Percentiles rank a stretch among this genome's conserved stretches.
phyloP scores from a whole-genome alignment of 2,329 filamentous ascomycete species.

The Phialophora verrucosa region DNA sequence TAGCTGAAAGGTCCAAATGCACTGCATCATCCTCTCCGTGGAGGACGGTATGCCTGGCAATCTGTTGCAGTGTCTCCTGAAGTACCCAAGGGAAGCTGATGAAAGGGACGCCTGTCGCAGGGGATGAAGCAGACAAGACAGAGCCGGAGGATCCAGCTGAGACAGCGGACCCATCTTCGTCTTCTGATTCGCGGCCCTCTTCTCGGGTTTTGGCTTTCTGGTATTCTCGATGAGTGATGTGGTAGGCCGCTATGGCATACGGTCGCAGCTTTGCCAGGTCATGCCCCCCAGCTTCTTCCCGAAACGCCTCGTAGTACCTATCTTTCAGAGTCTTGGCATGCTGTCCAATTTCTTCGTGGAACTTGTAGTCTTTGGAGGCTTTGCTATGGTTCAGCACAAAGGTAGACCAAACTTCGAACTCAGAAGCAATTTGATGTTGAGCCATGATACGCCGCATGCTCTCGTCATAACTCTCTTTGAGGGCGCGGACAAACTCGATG shows the following conservation, averaged over 20 bases:
- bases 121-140: neutral
- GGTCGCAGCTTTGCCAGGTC: slow-evolving; percentile 66
- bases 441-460: slow-evolving; percentile 79
- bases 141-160: neutral
- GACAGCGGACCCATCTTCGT: neutral
- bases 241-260: slow-evolving; percentile 88
- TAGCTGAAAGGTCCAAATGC: neutral
- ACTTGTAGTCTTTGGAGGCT: slow-evolving; percentile 78
- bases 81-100: slow-evolving; percentile 97
- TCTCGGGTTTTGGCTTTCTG: slow-evolving; percentile 36
- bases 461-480: slow-evolving; percentile 81
- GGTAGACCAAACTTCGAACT: slow-evolving; percentile 90
- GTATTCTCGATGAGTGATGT: slow-evolving; percentile 62
- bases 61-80: slow-evolving; percentile 69
- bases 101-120: slow-evolving; percentile 67
- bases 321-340: slow-evolving; percentile 71
- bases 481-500: slow-evolving; percentile 63
- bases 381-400: slow-evolving; percentile 79
- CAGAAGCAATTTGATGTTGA: slow-evolving; percentile 80
- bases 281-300: slow-evolving; percentile 66
- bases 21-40: slow-evolving; percentile 1
- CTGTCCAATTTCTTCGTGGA: slow-evolving; percentile 79
- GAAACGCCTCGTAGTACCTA: slow-evolving; percentile 70
- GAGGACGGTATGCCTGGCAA: slow-evolving; percentile 55
- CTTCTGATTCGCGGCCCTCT: neutral